Base-by-base conservation (phyloP, 768 basidiomycete species). In the Pleurotus giganteus region DNA sequence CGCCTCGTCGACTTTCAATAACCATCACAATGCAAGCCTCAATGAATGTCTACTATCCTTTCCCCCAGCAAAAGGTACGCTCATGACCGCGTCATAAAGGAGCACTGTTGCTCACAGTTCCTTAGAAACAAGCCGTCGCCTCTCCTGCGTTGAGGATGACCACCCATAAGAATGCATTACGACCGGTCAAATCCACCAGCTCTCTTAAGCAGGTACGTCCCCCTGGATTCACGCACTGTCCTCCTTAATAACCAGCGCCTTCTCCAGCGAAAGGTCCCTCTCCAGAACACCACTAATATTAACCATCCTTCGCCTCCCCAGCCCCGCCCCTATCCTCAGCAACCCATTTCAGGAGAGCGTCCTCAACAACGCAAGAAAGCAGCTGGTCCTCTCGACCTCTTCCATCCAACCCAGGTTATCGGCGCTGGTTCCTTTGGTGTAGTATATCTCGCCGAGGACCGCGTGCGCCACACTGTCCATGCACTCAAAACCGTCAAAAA, bases 401-500 rank as follows among this genome's bases (percentile, higher is more conserved):
- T 66, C 13, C 66, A 63, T 21, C 21, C 51, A 21, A 47, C 39
- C 26, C 27, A 50, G 15, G 21, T 51, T 47, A 29, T 56, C n/a
- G 55, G 55, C 9, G 47, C 26, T 13, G 55, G 55, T 5, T 15
- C 47, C 8, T 41, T 36, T 26, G 55, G 55, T 1, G 9, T 24
- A 19, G 55, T 56, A 1, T 56, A 56, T 32, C 34, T 56, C 21
- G 46, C 43, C 23, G 49, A 49, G 37, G 55, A 56, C n/a, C 47
- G 39, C n/a, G 55, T 56, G 4, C 34, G 37, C 36, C 17, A n/a
- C n/a, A 41, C 47, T n/a, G 24, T 24, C 17, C 41, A 49, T 36
- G 55, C 55, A 2, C 28, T 56, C 24, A 56, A 56, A 36, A 42
- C 49, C 12, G 42, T 56, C 43, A 56, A 42, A 36, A 56, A 56